Base-by-base conservation (phyloP, 345 rosid species). In the Eucalyptus curtisii region DNA sequence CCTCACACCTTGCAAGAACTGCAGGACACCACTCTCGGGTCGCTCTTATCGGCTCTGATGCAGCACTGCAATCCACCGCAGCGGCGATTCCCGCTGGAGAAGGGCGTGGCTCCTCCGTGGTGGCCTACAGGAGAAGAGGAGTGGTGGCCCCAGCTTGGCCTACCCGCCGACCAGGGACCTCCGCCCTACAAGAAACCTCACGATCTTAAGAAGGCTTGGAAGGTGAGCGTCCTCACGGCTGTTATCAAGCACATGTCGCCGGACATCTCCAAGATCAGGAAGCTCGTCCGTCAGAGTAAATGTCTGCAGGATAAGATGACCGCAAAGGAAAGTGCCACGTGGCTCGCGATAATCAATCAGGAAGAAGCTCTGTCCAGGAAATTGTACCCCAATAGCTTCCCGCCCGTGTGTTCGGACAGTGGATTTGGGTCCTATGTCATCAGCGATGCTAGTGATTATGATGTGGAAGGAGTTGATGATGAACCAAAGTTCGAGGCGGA, bases 261-360 rank as follows among this genome's bases (percentile, higher is more conserved):
- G 47, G 95, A 96, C 88, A 95, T 96, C 31, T 94, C 95, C 24
- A 95, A 94, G 91, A 95, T 96, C 42, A 92, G 95, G 89, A 95
- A 93, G 93, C 98, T 96, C 90, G 98, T 96, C 45, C 94, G 97
- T 49, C 98, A 96, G 86, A 95, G 97, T 7, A 96, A 96, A 66
- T 96, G 98, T 90, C 91, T 96, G 90, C 97, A 96, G 93, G 98
- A 96, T 88, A 96, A 96, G 91, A 96, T 96, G 98, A 96, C 98
- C 4, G 98, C 97, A 49, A 96, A 96, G 92, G 98, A 96, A 92
- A 95, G 96, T 27, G 96, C 97, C 40, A 96, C 96, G 55, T 96
- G 98, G 98, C 91, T 95, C 85, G 95, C 95, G 2, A 92, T 96
- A 86, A 91, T 96, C 48, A 94, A 93, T 86, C 97, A 95, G 92